Percentiles rank a stretch among this genome's conserved stretches.
Conservation (phyloP, 768 basidiomycete genomes). For the Filobasidium wieringae region DNA sequence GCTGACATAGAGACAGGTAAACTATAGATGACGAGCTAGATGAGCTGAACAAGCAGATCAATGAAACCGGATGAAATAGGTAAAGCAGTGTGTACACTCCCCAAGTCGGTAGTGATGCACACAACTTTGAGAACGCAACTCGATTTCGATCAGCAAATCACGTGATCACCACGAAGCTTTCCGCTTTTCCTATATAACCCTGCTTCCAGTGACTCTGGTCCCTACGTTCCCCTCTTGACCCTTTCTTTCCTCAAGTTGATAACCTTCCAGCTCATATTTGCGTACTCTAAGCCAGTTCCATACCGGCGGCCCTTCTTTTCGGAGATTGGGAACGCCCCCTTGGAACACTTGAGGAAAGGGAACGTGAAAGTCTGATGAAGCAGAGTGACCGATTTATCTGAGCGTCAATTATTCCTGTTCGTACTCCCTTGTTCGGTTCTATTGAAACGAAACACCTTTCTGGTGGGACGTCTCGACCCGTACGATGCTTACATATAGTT, state of each 20-base stretch:
- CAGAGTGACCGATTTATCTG: not conserved
- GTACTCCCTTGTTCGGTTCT: not conserved
- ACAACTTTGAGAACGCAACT: too few species aligned
- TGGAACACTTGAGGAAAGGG: not conserved
- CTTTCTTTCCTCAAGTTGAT: slow-evolving; percentile 1
- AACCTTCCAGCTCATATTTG: slow-evolving; percentile 1
- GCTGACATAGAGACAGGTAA: not conserved
- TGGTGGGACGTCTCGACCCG: not conserved
- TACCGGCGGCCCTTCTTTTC: not conserved
- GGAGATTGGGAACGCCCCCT: not conserved
- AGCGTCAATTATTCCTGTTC: not conserved
- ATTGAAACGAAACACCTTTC: not conserved
- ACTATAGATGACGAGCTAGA: too few species aligned
- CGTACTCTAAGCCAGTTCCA: not conserved
- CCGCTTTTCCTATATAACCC: not conserved
- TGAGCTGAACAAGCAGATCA: too few species aligned
- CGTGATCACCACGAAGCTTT: too few species aligned
- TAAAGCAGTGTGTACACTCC: too few species aligned
- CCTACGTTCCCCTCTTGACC: not conserved
- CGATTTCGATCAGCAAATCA: too few species aligned
- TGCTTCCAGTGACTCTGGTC: not conserved
- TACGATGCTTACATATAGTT: not conserved
- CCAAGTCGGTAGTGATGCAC: too few species aligned
- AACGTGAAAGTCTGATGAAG: not conserved
- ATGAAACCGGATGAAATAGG: too few species aligned